phyloP scores from a whole-genome alignment of 2,329 filamentous ascomycete species.

The Penicillium sp. region DNA sequence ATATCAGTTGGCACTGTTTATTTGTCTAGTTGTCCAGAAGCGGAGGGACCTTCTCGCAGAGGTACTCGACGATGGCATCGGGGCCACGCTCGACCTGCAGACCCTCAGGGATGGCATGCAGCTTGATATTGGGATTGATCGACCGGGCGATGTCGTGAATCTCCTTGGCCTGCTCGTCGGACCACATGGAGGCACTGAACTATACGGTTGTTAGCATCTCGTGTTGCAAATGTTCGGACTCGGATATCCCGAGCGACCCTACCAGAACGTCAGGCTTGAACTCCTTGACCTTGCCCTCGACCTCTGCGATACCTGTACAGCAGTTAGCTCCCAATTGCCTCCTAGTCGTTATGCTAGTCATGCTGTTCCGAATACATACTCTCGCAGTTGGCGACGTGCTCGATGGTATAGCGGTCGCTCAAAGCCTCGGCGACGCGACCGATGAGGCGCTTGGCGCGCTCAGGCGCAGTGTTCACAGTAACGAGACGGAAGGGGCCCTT shows the following conservation, averaged over 20 bases:
- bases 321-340: background rate
- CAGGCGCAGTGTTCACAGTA: conserved; percentile 67
- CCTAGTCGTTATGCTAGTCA: background rate
- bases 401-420: conserved; percentile 63
- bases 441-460: conserved; percentile 61
- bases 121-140: conserved; percentile 40
- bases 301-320: conserved; percentile 50
- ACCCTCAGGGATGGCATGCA: conserved; percentile 43
- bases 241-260: conserved; percentile 28
- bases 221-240: background rate
- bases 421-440: conserved; percentile 60
- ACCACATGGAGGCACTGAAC: conserved; percentile 64
- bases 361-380: conserved; percentile 43
- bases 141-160: conserved; percentile 40
- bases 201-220: conserved; percentile 28
- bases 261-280: conserved; percentile 56
- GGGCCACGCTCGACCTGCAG: conserved; percentile 44
- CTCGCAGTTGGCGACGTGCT: conserved; percentile 61
- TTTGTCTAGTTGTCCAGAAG: conserved; percentile 33
- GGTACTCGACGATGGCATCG: conserved; percentile 44
- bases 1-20: background rate
- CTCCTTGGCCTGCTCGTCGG: conserved; percentile 38
- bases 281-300: conserved; percentile 53
- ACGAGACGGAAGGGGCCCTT: conserved; percentile 62
- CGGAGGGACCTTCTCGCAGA: conserved; percentile 40